Evolutionary conservation across 305 asterid species (phyloP), one percentile per base, ranked within the genome.

Genomic region (Solanum hybrid): DNA sequence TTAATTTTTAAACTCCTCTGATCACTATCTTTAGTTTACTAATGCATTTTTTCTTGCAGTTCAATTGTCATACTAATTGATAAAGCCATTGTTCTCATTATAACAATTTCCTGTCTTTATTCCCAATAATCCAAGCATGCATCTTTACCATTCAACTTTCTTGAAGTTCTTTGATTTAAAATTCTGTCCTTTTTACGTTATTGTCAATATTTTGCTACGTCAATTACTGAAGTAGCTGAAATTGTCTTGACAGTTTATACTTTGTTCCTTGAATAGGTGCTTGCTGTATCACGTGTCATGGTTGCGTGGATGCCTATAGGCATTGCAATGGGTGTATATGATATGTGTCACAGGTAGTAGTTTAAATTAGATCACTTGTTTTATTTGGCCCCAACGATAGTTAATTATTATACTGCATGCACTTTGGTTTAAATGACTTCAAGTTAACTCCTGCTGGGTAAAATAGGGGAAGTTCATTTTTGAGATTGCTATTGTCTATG

Each of bases 241-340:
- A 51, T 22, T 1, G 20, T 84, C 88, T 51, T 84, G 31, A 51
- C 88, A 5, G 31, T 31, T 6, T 8, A 5, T 51, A 31, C 76
- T 57, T 45, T 84, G 88, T 84, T 84, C 37, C 88, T 24, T 51
- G 88, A 79, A 88, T 93, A 98, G 99, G 99, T 98, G 88, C 99
- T 98, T 76, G 99, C 98, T 89, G 98, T 95, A 89, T 97, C 99
- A 27, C 98, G 99, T 3, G 95, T 98, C 90, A 96, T 97, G 98
- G 99, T 98, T 76, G 93, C 98, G 10, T 98, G 99, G 99, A 93
- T 94, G 91, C 98, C 99, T 45, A 95, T 98, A 91, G 99, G 99
- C 94, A 93, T 98, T 87, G 91, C 98, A n/a, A 98, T 98, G 99
- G 99, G 99, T 80, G 99, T 97, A 26, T 98, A 97, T 90, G 99